A percentile compares a stretch with the other conserved stretches of the same genome.
phyloP scores from a whole-genome alignment of 768 basidiomycete species.

The Fomitopsis pulvina region DNA sequence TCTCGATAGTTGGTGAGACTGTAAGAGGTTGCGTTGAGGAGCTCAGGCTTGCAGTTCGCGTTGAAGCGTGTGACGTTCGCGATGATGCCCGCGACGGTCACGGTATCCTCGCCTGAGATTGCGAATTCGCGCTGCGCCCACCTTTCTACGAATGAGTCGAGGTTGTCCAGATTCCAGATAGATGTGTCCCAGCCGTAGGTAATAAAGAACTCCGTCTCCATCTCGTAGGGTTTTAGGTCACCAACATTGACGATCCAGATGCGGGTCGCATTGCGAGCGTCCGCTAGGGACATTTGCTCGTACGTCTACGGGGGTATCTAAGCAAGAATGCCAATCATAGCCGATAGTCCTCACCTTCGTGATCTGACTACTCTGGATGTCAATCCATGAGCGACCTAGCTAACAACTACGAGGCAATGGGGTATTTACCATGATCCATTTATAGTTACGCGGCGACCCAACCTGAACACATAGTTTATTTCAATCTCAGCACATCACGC shows the following conservation, averaged over 20 bases:
- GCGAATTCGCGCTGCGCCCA: constrained; percentile 69
- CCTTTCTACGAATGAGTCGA: constrained; percentile 41
- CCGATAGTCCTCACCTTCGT: constrained; percentile 31
- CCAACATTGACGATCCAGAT: constrained; percentile 76
- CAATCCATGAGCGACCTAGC: background rate
- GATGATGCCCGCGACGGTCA: constrained; percentile 44
- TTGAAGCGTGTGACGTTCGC: constrained; percentile 51
- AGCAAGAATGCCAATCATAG: background rate
- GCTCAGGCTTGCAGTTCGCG: constrained; percentile 58
- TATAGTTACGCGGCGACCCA: constrained; percentile 60
- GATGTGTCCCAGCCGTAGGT: constrained; percentile 54
- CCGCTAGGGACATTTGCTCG: constrained; percentile 65
- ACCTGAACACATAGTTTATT: constrained; percentile 33
- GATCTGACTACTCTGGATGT: constrained; percentile 46
- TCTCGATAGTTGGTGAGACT: constrained; percentile 64
- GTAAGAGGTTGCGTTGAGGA: constrained; percentile 54
- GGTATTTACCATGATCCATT: constrained; percentile 54
- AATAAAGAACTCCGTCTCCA: constrained; percentile 65
- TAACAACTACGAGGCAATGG: background rate
- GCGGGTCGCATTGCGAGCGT: constrained; percentile 47
- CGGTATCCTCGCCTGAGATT: constrained; percentile 32
- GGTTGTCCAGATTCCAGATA: constrained; percentile 47
- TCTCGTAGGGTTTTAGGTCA: constrained; percentile 69
- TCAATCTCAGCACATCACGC: background rate
- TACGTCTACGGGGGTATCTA: constrained; percentile 32